A percentile compares a stretch with the other conserved stretches of the same genome.
Evolutionary conservation across 2,329 filamentous ascomycete species (phyloP).

Genomic region (Pseudocercospora cruenta): DNA sequence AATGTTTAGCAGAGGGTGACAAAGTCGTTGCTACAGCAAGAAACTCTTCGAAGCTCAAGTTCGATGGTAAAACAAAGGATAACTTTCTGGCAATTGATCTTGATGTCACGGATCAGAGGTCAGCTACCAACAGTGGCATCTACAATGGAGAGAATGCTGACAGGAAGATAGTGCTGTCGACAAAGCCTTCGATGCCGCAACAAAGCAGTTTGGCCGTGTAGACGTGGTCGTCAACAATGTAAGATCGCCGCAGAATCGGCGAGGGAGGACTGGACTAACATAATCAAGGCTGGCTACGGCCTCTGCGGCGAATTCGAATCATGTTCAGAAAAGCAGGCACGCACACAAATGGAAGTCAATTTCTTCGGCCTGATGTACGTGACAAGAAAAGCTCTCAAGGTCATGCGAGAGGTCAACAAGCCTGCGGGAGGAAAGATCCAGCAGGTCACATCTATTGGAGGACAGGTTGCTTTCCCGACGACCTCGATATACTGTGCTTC

Average conservation of each 20-base stretch:
- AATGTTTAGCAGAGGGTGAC: constrained; percentile 48
- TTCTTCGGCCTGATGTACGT: constrained; percentile 62
- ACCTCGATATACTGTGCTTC: constrained; percentile 47
- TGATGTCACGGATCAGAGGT: constrained; percentile 53
- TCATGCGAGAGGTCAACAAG: constrained; percentile 49
- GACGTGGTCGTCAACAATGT: constrained; percentile 53
- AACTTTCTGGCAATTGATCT: constrained; percentile 56
- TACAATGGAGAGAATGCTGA: constrained; percentile 17
- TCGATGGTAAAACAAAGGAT: constrained; percentile 45
- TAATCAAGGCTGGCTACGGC: constrained; percentile 63
- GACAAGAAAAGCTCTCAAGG: constrained; percentile 50
- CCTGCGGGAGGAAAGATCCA: constrained; percentile 57
- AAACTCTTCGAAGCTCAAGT: constrained; percentile 47
- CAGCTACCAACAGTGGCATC: constrained; percentile 52
- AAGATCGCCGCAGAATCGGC: not conserved
- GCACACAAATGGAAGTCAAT: constrained; percentile 62
- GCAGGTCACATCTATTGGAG: constrained; percentile 60
- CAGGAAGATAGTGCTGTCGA: constrained; percentile 44
- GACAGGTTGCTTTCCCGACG: constrained; percentile 46
- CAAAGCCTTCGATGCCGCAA: constrained; percentile 49
- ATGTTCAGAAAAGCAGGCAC: constrained; percentile 52
- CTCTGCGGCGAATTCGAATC: constrained; percentile 58
- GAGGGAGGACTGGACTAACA: not conserved
- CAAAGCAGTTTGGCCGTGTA: constrained; percentile 57
- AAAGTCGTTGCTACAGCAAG: constrained; percentile 52